Conservation (phyloP, 768 basidiomycete species). For the Pulveroboletus sp. region DNA sequence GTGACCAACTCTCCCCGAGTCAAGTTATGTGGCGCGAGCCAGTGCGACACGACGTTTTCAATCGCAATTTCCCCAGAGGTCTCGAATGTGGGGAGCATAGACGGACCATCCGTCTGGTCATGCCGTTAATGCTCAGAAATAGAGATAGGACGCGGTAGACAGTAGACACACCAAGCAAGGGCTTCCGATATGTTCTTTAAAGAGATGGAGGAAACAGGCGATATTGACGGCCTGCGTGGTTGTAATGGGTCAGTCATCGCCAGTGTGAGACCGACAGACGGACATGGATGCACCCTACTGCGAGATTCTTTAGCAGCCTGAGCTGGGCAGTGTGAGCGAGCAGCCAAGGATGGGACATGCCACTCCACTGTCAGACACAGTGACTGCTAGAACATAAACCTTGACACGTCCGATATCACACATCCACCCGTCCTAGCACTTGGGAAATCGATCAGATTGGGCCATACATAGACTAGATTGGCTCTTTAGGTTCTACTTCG, state of each 20-base stretch:
- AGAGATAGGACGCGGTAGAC: neutral
- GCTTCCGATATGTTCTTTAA: slow-evolving; percentile 56
- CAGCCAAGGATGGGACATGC: slow-evolving; percentile 17
- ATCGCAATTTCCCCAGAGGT: slow-evolving; percentile 54
- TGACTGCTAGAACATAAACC: too few species aligned
- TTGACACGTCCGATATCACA: too few species aligned
- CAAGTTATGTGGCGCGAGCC: slow-evolving; percentile 46
- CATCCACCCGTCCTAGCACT: too few species aligned
- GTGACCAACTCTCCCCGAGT: slow-evolving; percentile 75
- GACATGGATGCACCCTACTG: slow-evolving; percentile 27
- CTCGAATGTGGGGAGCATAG: slow-evolving; percentile 77
- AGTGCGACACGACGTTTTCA: slow-evolving; percentile 55
- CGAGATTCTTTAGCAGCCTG: slow-evolving; percentile 17
- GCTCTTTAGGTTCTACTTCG: neutral
- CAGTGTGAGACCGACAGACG: slow-evolving; percentile 1
- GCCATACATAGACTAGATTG: neutral
- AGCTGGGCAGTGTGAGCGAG: slow-evolving; percentile 9
- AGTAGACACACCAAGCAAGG: slow-evolving; percentile 43
- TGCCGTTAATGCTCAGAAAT: neutral
- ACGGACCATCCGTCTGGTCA: slow-evolving; percentile 61
- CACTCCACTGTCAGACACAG: too few species aligned
- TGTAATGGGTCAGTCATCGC: slow-evolving; percentile 1
- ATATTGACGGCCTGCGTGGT: slow-evolving; percentile 50
- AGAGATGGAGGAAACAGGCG: slow-evolving; percentile 55
- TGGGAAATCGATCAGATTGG: too few species aligned